Evolutionary conservation across 1,284 basidiomycete genomes (phyloP).

Genomic region (Abortiporus biennis): DNA sequence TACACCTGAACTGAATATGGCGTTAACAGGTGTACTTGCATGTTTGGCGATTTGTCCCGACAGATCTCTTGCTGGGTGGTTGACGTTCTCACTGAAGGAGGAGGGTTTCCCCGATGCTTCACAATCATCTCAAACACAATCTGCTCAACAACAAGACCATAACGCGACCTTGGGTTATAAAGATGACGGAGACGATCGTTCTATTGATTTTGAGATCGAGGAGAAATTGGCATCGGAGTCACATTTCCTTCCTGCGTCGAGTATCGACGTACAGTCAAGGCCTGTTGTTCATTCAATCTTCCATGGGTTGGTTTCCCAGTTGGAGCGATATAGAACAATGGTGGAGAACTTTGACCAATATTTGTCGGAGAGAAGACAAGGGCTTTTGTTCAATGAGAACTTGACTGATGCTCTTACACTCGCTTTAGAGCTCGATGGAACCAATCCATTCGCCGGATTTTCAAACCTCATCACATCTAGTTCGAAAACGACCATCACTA

Average conservation of each 20-base stretch:
- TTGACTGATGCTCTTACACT: conserved; percentile 84
- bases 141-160: too few species aligned
- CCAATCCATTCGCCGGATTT: conserved; percentile 12
- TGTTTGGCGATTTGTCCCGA: conserved; percentile 79
- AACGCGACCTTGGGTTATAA: too few species aligned
- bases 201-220: conserved; percentile 69
- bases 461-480: too few species aligned
- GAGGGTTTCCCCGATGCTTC: conserved; percentile 9
- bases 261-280: conserved; percentile 62
- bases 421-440: conserved; percentile 49
- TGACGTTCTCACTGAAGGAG: conserved; percentile 54
- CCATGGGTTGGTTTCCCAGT: conserved; percentile 70
- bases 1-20: conserved; percentile 82
- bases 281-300: conserved; percentile 79
- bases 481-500: conserved; percentile 23
- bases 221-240: conserved; percentile 56
- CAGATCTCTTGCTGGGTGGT: conserved; percentile 84
- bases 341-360: conserved; percentile 82
- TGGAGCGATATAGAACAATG: conserved; percentile 70
- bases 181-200: conserved; percentile 67
- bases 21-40: conserved; percentile 78
- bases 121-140: too few species aligned
- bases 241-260: conserved; percentile 54
- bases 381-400: conserved; percentile 90
- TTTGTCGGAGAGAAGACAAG: conserved; percentile 81